Conservation (phyloP, 495 filamentous ascomycete species). For the Rhypophila decipiens region DNA sequence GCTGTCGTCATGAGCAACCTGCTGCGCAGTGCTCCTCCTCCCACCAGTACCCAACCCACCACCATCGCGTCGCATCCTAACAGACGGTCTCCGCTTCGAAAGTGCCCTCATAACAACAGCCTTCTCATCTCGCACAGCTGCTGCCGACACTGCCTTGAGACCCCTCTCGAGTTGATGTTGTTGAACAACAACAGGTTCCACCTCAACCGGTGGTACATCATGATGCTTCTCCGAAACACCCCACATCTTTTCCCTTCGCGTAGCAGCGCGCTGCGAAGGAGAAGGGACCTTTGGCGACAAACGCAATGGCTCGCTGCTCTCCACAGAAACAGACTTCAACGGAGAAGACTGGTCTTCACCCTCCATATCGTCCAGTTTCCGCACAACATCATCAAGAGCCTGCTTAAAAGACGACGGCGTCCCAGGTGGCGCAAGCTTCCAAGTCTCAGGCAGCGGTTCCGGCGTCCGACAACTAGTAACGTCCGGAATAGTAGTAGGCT, state of each 20-base stretch:
- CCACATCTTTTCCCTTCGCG: slow-evolving; percentile 12
- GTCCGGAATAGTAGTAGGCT: too few relatives aligned
- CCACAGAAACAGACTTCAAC: slow-evolving; percentile 8
- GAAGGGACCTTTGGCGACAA: slow-evolving; percentile 6
- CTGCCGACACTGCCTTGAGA: too few relatives aligned
- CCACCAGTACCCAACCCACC: background rate
- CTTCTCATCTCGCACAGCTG: too few relatives aligned
- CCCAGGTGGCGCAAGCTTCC: slow-evolving; percentile 22
- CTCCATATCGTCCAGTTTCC: slow-evolving; percentile 27
- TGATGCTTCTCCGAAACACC: background rate
- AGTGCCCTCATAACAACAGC: too few relatives aligned
- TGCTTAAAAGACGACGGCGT: slow-evolving; percentile 29
- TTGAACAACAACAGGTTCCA: background rate
- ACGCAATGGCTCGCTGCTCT: too few relatives aligned
- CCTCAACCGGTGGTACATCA: background rate
- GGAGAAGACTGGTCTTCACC: slow-evolving; percentile 15
- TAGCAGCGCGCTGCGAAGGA: slow-evolving; percentile 9
- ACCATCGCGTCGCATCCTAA: too few relatives aligned
- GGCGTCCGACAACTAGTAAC: slow-evolving; percentile 7
- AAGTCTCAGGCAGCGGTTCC: slow-evolving; percentile 23
- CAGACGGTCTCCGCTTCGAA: too few relatives aligned
- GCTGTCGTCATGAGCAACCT: slow-evolving; percentile 21
- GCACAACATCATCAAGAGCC: slow-evolving; percentile 30
- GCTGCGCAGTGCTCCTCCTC: background rate
- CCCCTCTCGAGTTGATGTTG: too few relatives aligned